phyloP scores from a whole-genome alignment of 1,284 basidiomycete species.

The Pascua sp. region DNA sequence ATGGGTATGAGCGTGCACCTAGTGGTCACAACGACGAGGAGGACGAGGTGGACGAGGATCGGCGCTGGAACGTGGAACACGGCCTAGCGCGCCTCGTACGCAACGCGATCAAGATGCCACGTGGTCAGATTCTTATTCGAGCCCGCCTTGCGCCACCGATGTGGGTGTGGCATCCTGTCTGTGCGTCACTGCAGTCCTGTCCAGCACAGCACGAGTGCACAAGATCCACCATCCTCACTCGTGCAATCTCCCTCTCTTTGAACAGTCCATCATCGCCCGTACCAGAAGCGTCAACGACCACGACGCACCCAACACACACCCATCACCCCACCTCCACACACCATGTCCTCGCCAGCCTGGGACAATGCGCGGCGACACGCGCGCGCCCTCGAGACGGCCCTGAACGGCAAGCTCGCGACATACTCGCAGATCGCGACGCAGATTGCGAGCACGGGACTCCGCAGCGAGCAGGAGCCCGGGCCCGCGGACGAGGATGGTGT shows the following conservation, averaged over 20 bases:
- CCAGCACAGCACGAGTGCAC: too few relatives aligned
- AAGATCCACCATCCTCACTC: too few relatives aligned
- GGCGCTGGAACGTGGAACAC: too few relatives aligned
- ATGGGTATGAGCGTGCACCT: neutral
- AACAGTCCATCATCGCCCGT: too few relatives aligned
- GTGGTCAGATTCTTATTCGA: neutral
- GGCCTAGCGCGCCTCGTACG: too few relatives aligned
- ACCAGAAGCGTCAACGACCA: too few relatives aligned
- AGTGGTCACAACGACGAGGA: too few relatives aligned
- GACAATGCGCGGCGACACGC: conserved; percentile 70
- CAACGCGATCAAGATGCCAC: neutral
- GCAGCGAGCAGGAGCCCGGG: conserved; percentile 8
- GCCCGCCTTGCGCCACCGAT: neutral
- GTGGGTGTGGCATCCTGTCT: too few relatives aligned
- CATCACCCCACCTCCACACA: neutral
- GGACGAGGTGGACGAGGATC: too few relatives aligned
- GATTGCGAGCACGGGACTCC: conserved; percentile 53
- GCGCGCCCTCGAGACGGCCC: conserved; percentile 81
- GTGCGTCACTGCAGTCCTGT: too few relatives aligned
- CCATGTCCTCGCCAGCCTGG: conserved; percentile 40
- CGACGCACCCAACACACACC: too few relatives aligned
- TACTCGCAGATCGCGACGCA: conserved; percentile 80
- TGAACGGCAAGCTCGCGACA: conserved; percentile 82
- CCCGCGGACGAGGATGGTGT: conserved; percentile 59
- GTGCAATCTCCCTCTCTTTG: too few relatives aligned